Conservation (phyloP, 2,329 filamentous ascomycete species). For the Nigrospora osmanthi region DNA sequence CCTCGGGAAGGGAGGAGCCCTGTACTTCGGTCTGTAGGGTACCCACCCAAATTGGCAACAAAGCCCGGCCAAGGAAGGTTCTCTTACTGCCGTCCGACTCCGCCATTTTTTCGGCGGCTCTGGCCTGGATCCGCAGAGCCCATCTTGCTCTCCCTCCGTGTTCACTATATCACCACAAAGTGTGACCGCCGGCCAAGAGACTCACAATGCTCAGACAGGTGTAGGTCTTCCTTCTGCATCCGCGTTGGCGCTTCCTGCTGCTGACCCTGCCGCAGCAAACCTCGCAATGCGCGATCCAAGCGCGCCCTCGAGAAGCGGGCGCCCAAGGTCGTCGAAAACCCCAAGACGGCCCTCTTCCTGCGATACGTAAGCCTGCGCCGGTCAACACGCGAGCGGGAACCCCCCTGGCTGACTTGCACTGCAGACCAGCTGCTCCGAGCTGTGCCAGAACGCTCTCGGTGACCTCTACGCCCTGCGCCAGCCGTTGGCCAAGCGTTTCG, state of each 20-base stretch:
- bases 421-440: slow-evolving; percentile 78
- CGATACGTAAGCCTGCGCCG: slow-evolving; percentile 1
- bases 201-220: slow-evolving; percentile 6
- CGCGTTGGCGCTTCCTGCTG: background rate
- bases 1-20: too few species aligned
- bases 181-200: background rate
- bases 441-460: slow-evolving; percentile 74
- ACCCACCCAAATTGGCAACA: too few species aligned
- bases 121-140: background rate
- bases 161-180: background rate
- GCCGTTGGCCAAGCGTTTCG: slow-evolving; percentile 81
- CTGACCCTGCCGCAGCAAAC: slow-evolving; percentile 35
- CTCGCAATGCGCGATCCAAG: slow-evolving; percentile 77
- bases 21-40: too few species aligned
- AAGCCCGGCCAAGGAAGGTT: too few species aligned
- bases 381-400: background rate
- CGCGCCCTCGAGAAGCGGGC: slow-evolving; percentile 89
- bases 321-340: slow-evolving; percentile 81
- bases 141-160: background rate
- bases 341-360: slow-evolving; percentile 84
- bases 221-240: background rate
- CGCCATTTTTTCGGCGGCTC: background rate
- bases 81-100: background rate
- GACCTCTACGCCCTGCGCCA: slow-evolving; percentile 81
- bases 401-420: slow-evolving; percentile 3